These are phyloP conservation scores for Magnaporthales sp. DNA, from an alignment of 2,329 filamentous ascomycete genomes.

Conservation along the genomic window DNA sequence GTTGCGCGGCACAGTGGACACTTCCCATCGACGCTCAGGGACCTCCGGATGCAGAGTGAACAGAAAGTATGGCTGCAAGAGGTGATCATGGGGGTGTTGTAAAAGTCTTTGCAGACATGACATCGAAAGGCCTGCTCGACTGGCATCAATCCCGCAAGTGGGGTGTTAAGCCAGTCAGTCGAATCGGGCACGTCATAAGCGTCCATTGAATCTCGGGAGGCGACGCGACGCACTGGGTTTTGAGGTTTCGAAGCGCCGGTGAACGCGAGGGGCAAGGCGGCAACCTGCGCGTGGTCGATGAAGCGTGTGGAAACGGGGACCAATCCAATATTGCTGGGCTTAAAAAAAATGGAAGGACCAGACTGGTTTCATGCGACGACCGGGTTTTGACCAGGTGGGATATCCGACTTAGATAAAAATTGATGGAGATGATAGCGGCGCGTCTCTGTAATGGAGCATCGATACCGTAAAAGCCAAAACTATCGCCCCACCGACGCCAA, in stretches of 20 bases:
- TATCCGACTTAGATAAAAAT: not conserved
- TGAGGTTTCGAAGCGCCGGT: not conserved
- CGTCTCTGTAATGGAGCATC: not conserved
- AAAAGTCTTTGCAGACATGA: slow-evolving; percentile 98
- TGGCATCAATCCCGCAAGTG: slow-evolving; percentile 53
- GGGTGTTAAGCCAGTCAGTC: slow-evolving; percentile 76
- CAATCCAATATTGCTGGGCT: not conserved
- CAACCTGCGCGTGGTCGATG: not conserved
- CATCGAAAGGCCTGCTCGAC: slow-evolving; percentile 85
- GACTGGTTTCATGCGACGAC: not conserved
- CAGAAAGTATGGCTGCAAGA: slow-evolving; percentile 95
- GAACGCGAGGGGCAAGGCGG: not conserved
- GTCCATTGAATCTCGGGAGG: slow-evolving; percentile 1
- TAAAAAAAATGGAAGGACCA: not conserved
- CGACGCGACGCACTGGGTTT: not conserved
- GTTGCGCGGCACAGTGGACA: slow-evolving; percentile 74
- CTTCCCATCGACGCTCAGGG: slow-evolving; percentile 72
- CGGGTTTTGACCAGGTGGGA: not conserved
- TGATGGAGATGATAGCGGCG: not conserved
- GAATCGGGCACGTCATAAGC: slow-evolving; percentile 54
- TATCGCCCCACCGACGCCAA: not conserved
- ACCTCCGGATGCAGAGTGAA: slow-evolving; percentile 86
- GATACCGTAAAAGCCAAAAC: not conserved
- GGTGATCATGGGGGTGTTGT: slow-evolving; percentile 87
- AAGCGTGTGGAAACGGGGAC: not conserved